phyloP scores from a whole-genome alignment of 805 yeast species.

The Saturnispora silvae region DNA sequence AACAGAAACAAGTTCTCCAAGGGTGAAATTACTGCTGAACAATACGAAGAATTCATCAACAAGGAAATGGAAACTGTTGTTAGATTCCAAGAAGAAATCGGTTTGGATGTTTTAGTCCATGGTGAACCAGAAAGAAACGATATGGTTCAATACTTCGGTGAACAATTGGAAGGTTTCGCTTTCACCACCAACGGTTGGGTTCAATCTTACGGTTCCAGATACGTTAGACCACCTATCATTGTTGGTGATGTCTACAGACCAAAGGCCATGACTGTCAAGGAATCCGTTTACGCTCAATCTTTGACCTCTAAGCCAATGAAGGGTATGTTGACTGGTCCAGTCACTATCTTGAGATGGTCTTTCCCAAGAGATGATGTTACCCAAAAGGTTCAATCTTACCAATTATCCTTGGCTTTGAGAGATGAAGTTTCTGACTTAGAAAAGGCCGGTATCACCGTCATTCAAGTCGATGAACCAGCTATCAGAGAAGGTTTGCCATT shows the following conservation, averaged over 20 bases:
- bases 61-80: slow-evolving; percentile 92
- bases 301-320: slow-evolving; percentile 92
- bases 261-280: slow-evolving; percentile 96
- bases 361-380: slow-evolving; percentile 99
- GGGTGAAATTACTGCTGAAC: slow-evolving; percentile 92
- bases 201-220: slow-evolving; percentile 99
- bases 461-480: slow-evolving; percentile 99
- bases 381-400: slow-evolving; percentile 88
- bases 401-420: slow-evolving; percentile 94
- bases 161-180: slow-evolving; percentile 95
- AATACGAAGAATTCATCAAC: slow-evolving; percentile 93
- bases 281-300: slow-evolving; percentile 98
- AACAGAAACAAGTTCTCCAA: slow-evolving; percentile 97
- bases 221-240: slow-evolving; percentile 98
- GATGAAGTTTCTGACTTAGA: slow-evolving; percentile 98
- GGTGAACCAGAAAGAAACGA: slow-evolving; percentile 99
- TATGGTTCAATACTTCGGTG: slow-evolving; percentile 99
- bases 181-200: slow-evolving; percentile 99
- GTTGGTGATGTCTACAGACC: slow-evolving; percentile 99
- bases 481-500: slow-evolving; percentile 99
- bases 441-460: slow-evolving; percentile 94
- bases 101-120: slow-evolving; percentile 95
- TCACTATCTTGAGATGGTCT: slow-evolving; percentile 99
- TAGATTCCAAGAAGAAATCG: slow-evolving; percentile 98
- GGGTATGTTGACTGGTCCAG: slow-evolving; percentile 99